Evolutionary conservation across 2,329 filamentous ascomycete genomes (phyloP).

Genomic region (Monosporascus sp.): DNA sequence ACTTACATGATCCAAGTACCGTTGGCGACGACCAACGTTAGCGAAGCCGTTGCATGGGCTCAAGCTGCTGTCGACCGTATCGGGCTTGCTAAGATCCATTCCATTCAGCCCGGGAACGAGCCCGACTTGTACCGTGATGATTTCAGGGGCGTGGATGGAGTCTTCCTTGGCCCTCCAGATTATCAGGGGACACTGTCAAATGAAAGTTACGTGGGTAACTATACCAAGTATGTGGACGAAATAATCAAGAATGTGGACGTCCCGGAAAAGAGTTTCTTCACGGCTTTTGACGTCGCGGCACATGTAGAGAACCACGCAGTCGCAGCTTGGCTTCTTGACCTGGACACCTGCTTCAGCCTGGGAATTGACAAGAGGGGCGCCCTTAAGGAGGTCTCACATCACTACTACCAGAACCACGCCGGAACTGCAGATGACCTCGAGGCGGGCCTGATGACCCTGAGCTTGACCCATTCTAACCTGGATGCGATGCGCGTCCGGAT

Average conservation of each 20-base stretch:
- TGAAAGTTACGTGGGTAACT: conserved; percentile 30
- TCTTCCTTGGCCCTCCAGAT: conserved; percentile 25
- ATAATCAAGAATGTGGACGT: conserved; percentile 21
- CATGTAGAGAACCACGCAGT: conserved; percentile 16
- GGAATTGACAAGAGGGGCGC: conserved; percentile 27
- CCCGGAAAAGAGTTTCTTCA: conserved; percentile 25
- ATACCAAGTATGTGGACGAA: conserved; percentile 26
- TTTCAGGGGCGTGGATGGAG: conserved; percentile 17
- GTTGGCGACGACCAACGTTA: conserved; percentile 28
- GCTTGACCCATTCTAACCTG: conserved; percentile 20
- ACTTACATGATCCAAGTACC: conserved; percentile 31
- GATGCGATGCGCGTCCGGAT: conserved; percentile 26
- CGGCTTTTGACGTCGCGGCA: conserved; percentile 28
- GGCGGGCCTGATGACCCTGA: conserved; percentile 24
- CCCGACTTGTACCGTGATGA: conserved; percentile 26
- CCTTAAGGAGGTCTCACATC: conserved; percentile 30
- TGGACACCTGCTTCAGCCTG: conserved; percentile 24
- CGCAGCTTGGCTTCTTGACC: conserved; percentile 20
- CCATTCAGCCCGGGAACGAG: conserved; percentile 31
- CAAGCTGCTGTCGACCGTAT: conserved; percentile 23
- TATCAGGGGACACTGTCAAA: conserved; percentile 29
- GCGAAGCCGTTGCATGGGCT: conserved; percentile 28
- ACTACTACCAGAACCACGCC: conserved; percentile 31
- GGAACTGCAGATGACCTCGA: conserved; percentile 24
- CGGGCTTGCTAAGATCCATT: conserved; percentile 27